Conservation (phyloP, 371 early-diverging fungal genomes). For the Syncephalis fuscata region DNA sequence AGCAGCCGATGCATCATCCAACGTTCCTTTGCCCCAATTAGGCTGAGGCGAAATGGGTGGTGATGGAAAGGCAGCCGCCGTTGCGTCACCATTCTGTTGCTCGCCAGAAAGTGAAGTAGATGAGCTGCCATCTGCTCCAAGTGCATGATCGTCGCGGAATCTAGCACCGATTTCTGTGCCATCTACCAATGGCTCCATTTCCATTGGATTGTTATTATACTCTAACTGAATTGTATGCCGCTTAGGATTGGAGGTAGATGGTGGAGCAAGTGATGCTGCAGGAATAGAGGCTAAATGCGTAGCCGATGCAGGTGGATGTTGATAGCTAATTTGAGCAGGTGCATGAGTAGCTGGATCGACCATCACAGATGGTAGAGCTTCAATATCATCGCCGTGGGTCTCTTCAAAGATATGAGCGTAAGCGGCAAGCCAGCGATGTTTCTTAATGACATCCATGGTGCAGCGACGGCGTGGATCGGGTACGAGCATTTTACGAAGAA, state of each 20-base stretch:
- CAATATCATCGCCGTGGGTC: background rate
- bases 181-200: background rate
- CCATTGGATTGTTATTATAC: slow-evolving; percentile 3
- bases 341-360: background rate
- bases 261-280: slow-evolving; percentile 2
- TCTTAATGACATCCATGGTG: slow-evolving; percentile 69
- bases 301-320: background rate
- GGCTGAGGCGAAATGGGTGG: slow-evolving; percentile 3
- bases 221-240: slow-evolving; percentile 13
- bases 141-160: slow-evolving; percentile 6
- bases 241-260: slow-evolving; percentile 5
- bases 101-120: slow-evolving; percentile 1
- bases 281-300: slow-evolving; percentile 11
- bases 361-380: too few species aligned
- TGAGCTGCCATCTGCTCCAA: background rate
- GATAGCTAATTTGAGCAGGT: background rate
- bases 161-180: slow-evolving; percentile 1
- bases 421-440: slow-evolving; percentile 32
- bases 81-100: background rate
- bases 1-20: background rate
- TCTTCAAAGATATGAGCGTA: slow-evolving; percentile 22
- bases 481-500: slow-evolving; percentile 82
- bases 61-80: slow-evolving; percentile 2
- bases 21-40: background rate
- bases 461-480: slow-evolving; percentile 79